Conservation (phyloP, 148 eudicot species). For the Camellia sinensis region DNA sequence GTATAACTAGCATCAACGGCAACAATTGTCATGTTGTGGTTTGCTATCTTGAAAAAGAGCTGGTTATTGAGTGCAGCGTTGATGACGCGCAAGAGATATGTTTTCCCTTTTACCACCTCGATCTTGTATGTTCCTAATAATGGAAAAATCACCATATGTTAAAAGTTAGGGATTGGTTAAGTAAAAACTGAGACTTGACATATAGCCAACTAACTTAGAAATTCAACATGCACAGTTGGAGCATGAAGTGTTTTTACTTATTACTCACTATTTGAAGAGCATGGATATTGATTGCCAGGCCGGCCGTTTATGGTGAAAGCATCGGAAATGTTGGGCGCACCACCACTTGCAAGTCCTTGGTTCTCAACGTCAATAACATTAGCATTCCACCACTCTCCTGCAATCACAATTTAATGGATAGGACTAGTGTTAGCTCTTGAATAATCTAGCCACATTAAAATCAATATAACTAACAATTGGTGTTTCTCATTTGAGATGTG, state of each 20-base stretch:
- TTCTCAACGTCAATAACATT: constrained; percentile 47
- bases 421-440: not conserved
- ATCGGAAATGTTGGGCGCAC: constrained; percentile 49
- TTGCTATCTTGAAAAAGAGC: no score
- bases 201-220: not conserved
- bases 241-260: not conserved
- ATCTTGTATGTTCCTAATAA: constrained; percentile 37
- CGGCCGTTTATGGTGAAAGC: constrained; percentile 64
- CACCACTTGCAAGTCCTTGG: constrained; percentile 37
- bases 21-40: no score
- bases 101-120: constrained; percentile 42
- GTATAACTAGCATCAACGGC: no score
- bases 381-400: constrained; percentile 86
- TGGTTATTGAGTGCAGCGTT: no score
- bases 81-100: no score
- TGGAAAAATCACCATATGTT: not conserved
- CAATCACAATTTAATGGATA: constrained; percentile 6
- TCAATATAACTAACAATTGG: not conserved
- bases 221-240: not conserved
- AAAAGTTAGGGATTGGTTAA: not conserved
- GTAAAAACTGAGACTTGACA: no score
- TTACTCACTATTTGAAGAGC: constrained; percentile 51
- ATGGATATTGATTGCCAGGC: constrained; percentile 58
- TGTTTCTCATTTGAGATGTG: not conserved
- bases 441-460: not conserved